Conservation (phyloP, 2,329 filamentous ascomycete genomes). For the Verticillium dahliae region DNA sequence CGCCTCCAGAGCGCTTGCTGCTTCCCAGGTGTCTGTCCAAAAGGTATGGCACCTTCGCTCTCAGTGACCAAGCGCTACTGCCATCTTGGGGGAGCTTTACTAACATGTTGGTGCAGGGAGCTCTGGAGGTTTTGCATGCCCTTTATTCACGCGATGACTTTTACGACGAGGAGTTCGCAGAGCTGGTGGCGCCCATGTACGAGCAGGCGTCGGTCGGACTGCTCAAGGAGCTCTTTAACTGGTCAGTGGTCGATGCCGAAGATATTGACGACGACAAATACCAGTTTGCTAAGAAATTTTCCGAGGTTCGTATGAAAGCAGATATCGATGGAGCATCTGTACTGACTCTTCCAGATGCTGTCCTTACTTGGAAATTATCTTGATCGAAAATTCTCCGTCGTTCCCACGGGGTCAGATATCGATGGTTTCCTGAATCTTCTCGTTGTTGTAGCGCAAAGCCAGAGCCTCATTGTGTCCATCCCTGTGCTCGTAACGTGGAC, state of each 20-base stretch:
- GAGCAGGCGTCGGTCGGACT: slow-evolving; percentile 63
- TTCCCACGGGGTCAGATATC: slow-evolving; percentile 60
- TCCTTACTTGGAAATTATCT: slow-evolving; percentile 81
- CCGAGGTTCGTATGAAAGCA: slow-evolving; percentile 56
- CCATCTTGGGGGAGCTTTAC: not conserved
- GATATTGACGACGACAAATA: slow-evolving; percentile 91
- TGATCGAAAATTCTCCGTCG: slow-evolving; percentile 64
- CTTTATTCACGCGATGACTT: slow-evolving; percentile 72
- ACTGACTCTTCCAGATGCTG: slow-evolving; percentile 53
- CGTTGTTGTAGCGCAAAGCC: slow-evolving; percentile 70
- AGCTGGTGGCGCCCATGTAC: slow-evolving; percentile 75
- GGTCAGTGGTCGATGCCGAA: slow-evolving; percentile 71
- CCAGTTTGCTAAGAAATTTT: slow-evolving; percentile 85
- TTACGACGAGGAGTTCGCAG: slow-evolving; percentile 69
- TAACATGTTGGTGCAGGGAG: slow-evolving; percentile 42
- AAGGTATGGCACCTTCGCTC: slow-evolving; percentile 43
- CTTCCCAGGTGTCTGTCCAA: slow-evolving; percentile 64
- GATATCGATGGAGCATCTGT: not conserved
- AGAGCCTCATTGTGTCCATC: slow-evolving; percentile 88
- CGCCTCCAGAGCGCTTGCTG: slow-evolving; percentile 66
- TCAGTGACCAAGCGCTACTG: not conserved
- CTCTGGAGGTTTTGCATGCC: slow-evolving; percentile 76
- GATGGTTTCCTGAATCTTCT: slow-evolving; percentile 74
- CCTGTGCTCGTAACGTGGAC: slow-evolving; percentile 89
- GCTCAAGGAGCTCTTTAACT: slow-evolving; percentile 68